phyloP scores from a whole-genome alignment of 441 rosid genomes.

The Adansonia madagascariensis region DNA sequence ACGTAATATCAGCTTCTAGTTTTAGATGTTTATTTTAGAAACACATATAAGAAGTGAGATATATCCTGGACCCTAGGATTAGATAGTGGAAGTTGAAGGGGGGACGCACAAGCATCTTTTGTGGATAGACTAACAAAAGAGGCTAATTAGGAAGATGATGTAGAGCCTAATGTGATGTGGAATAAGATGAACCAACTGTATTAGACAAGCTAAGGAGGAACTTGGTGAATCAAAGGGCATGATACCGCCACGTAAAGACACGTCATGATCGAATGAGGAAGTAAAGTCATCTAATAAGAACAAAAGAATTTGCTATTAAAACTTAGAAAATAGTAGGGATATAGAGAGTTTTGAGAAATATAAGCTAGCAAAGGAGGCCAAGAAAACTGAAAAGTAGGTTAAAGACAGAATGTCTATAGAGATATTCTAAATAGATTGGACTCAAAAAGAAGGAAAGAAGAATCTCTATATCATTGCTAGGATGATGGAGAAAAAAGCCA shows the following conservation, averaged over 20 bases:
- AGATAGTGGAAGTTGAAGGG: neutral
- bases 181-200: neutral
- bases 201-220: neutral
- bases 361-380: neutral
- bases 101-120: neutral
- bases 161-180: neutral
- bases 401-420: neutral
- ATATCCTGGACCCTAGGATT: neutral
- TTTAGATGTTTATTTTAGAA: slow-evolving; percentile 6
- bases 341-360: neutral
- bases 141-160: neutral
- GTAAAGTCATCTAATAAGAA: neutral
- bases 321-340: neutral
- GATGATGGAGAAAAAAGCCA: neutral
- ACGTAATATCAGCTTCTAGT: neutral
- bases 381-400: neutral
- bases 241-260: neutral
- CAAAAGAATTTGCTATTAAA: neutral
- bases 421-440: neutral
- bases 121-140: neutral
- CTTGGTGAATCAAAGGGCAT: slow-evolving; percentile 4
- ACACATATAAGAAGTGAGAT: neutral
- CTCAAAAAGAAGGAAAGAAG: neutral
- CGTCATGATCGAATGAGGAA: neutral
- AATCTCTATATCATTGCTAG: neutral